phyloP scores from a whole-genome alignment of 169 alveolate species.

The Prorocentrum cordatum region DNA sequence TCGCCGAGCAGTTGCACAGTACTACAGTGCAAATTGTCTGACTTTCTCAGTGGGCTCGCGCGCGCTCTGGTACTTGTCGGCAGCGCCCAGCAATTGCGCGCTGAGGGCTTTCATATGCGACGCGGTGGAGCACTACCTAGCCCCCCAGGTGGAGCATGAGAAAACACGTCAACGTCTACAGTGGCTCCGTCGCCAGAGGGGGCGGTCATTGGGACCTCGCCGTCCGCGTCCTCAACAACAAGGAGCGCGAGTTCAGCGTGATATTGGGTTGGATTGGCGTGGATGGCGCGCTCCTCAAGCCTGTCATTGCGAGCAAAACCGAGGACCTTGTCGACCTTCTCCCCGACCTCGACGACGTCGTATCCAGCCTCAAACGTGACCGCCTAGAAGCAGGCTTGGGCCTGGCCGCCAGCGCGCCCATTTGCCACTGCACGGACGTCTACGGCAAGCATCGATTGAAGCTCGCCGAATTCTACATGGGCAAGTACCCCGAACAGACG shows the following conservation, averaged over 20 bases:
- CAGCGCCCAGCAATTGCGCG: neutral
- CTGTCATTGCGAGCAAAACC: neutral
- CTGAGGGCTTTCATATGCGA: neutral
- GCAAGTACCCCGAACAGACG: too few species aligned
- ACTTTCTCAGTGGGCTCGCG: too few species aligned
- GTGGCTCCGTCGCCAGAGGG: neutral
- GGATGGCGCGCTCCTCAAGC: neutral
- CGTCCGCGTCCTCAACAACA: neutral
- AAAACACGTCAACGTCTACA: neutral
- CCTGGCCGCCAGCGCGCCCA: neutral
- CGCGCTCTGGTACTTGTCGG: too few species aligned
- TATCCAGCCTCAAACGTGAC: neutral
- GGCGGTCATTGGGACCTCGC: neutral
- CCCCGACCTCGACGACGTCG: neutral
- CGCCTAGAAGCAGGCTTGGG: neutral
- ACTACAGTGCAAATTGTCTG: too few species aligned
- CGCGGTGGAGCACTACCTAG: neutral
- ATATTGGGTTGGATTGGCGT: neutral
- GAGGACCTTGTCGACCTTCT: neutral
- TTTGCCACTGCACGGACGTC: neutral
- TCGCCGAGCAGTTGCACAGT: too few species aligned
- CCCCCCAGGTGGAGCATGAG: neutral
- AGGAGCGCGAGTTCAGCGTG: neutral
- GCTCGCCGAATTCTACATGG: neutral
- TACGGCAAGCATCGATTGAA: neutral